Percentiles rank a stretch among this genome's conserved stretches.
These are phyloP conservation scores for Takashimella tepidaria DNA, from an alignment of 1,284 basidiomycete genomes.

Conservation along the genomic window DNA sequence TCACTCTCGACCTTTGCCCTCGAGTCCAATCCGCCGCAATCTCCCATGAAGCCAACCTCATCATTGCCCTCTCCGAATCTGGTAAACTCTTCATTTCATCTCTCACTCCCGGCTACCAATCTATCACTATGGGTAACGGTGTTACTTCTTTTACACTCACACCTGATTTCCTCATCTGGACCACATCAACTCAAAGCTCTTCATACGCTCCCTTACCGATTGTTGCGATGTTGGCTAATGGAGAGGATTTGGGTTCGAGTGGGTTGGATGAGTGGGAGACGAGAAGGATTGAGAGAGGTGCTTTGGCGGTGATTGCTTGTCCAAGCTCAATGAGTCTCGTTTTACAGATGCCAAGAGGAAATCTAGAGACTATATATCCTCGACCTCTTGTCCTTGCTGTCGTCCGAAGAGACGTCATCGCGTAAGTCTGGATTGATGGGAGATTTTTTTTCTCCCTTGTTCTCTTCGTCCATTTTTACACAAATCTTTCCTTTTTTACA, in stretches of 20 bases:
- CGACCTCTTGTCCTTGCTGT: conserved; percentile 83
- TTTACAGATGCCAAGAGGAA: conserved; percentile 96
- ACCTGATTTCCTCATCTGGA: conserved; percentile 78
- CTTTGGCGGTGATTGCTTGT: conserved; percentile 75
- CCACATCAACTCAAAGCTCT: conserved; percentile 75
- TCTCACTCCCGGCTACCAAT: conserved; percentile 23
- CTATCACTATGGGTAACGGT: conserved; percentile 54
- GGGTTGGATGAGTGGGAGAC: conserved; percentile 58
- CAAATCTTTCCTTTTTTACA: no score
- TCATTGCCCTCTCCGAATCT: conserved; percentile 62
- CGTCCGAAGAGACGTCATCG: conserved; percentile 65
- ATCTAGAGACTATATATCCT: conserved; percentile 92
- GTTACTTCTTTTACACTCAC: conserved; percentile 78
- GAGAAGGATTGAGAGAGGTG: conserved; percentile 77
- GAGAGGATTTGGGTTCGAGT: conserved; percentile 21
- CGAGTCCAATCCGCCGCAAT: conserved; percentile 21
- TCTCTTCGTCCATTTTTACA: no score
- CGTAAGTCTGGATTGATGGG: conserved; percentile 56
- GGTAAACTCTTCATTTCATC: conserved; percentile 59
- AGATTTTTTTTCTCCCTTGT: not conserved
- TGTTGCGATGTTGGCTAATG: conserved; percentile 32
- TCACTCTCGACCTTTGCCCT: conserved; percentile 21
- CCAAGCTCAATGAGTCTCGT: conserved; percentile 84
- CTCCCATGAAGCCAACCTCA: conserved; percentile 44
- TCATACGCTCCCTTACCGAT: conserved; percentile 62